Evolutionary conservation across 305 asterid genomes (phyloP).

Genomic region (Ilex paraguariensis): DNA sequence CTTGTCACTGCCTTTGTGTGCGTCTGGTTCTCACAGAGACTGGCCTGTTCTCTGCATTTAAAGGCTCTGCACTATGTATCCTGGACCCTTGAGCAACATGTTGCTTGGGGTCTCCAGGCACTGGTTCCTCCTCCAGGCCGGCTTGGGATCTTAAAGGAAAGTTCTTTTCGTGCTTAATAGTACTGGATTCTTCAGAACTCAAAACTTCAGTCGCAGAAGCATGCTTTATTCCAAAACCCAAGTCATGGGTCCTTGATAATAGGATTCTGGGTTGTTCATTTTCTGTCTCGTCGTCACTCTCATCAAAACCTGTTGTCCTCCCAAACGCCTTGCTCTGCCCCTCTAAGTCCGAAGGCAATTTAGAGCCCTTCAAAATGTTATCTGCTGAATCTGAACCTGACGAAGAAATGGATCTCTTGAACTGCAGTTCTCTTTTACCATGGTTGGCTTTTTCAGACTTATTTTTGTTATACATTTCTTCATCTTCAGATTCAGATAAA

Average conservation of each 20-base stretch:
- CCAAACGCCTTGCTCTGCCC: constrained; percentile 10
- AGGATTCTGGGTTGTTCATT: constrained; percentile 5
- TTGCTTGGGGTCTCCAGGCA: constrained; percentile 7
- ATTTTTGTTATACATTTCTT: not conserved
- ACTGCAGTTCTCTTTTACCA: constrained; percentile 6
- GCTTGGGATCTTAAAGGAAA: constrained; percentile 14
- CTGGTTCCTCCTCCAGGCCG: constrained; percentile 11
- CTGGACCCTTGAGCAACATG: constrained; percentile 5
- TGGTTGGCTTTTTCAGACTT: constrained; percentile 11
- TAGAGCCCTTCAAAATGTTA: constrained; percentile 12
- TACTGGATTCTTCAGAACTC: not conserved
- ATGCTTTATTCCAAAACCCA: not conserved
- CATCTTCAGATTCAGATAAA: constrained; percentile 21
- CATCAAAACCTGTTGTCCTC: constrained; percentile 29
- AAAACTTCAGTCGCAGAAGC: constrained; percentile 1
- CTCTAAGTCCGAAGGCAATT: constrained; percentile 13
- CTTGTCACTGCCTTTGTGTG: constrained; percentile 23
- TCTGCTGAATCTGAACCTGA: constrained; percentile 49
- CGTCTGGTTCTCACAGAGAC: constrained; percentile 44
- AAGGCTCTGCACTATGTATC: constrained; percentile 18
- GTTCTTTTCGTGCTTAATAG: constrained; percentile 2
- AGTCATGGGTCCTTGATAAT: not conserved
- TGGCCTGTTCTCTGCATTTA: constrained; percentile 40
- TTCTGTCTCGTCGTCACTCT: constrained; percentile 35
- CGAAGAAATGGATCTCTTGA: constrained; percentile 33